Percentiles rank a stretch among this genome's conserved stretches.
Conservation (phyloP, 495 filamentous ascomycete genomes). For the Aspergillus wentii region DNA sequence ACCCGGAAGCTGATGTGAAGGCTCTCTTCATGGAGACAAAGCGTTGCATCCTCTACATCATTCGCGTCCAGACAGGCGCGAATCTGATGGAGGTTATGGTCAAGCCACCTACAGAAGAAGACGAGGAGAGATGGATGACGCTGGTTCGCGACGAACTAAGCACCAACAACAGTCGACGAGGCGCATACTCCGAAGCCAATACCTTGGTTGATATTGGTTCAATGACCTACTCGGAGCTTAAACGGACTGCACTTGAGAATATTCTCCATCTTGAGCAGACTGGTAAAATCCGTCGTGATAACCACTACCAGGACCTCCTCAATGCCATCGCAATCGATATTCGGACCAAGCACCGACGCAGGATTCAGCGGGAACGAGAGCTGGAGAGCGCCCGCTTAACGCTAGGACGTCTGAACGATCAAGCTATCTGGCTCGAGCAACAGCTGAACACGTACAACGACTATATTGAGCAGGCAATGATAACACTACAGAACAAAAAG, state of each 20-base stretch:
- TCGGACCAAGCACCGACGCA: slow-evolving; percentile 87
- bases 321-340: slow-evolving; percentile 97
- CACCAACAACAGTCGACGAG: slow-evolving; percentile 61
- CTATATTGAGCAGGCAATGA: slow-evolving; percentile 98
- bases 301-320: slow-evolving; percentile 92
- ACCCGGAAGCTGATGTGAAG: slow-evolving; percentile 88
- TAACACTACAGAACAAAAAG: slow-evolving; percentile 96
- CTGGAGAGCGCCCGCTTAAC: slow-evolving; percentile 84
- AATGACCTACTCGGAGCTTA: slow-evolving; percentile 89
- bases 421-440: slow-evolving; percentile 86
- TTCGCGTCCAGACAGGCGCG: slow-evolving; percentile 86
- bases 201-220: slow-evolving; percentile 79
- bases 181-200: slow-evolving; percentile 88
- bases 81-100: slow-evolving; percentile 95
- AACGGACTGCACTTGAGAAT: slow-evolving; percentile 89
- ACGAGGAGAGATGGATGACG: slow-evolving; percentile 81
- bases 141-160: slow-evolving; percentile 81
- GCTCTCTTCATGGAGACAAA: slow-evolving; percentile 97
- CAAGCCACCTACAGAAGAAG: slow-evolving; percentile 78
- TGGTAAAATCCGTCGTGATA: slow-evolving; percentile 83
- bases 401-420: slow-evolving; percentile 78
- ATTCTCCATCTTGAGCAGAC: slow-evolving; percentile 81
- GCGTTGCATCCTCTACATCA: slow-evolving; percentile 94
- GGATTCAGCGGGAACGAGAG: slow-evolving; percentile 86
- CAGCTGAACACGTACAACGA: slow-evolving; percentile 98